Base-by-base conservation (phyloP, 2,329 filamentous ascomycete species). In the Botrytis aclada region DNA sequence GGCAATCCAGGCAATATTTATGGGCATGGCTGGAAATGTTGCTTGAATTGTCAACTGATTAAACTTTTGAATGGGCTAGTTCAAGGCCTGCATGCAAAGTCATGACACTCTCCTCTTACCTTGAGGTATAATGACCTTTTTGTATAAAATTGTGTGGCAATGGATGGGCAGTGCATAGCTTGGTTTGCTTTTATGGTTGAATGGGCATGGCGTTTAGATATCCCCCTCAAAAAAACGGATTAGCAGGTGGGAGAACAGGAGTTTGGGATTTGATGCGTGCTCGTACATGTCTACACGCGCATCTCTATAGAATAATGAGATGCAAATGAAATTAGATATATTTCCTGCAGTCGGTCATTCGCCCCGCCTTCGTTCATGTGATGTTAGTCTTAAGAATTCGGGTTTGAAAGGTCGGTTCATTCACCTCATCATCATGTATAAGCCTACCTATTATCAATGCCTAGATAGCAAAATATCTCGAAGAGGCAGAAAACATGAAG, bases 1-100 rank as follows among this genome's bases (percentile, higher is more conserved):
- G 73, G 93, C 95, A 10, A 93, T 95, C 12, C 96, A 99, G 81
- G 96, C 95, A 4, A 87, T 99, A 51, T 96, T 98, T 80, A 92
- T 98, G 84, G 96, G 96, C 16, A 92, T 98, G 86, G 95, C 95
- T 7, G 95, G 95, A 25, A 96, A 94, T 76, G 84, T 90, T 74
- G 86, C 90, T 69, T 89, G 77, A 78, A 32, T 32, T 22, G 47
- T 32, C n/a, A n/a, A 60, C 25, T 32, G 18, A 43, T 41, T 45
- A 9, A 39, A 4, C 12, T 47, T 8, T 25, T 43, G n/a, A 56
- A 29, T 34, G 37, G 61, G 34, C 14, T 62, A 22, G n/a, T 58
- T 51, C n/a, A 34, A 12, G n/a, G n/a, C n/a, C 20, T 56, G 18
- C 12, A 43, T 60, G 32, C 4, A 67, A 64, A 41, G 39, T 14